Base-by-base conservation (phyloP, 768 basidiomycete species). In the Mycena latifolia region DNA sequence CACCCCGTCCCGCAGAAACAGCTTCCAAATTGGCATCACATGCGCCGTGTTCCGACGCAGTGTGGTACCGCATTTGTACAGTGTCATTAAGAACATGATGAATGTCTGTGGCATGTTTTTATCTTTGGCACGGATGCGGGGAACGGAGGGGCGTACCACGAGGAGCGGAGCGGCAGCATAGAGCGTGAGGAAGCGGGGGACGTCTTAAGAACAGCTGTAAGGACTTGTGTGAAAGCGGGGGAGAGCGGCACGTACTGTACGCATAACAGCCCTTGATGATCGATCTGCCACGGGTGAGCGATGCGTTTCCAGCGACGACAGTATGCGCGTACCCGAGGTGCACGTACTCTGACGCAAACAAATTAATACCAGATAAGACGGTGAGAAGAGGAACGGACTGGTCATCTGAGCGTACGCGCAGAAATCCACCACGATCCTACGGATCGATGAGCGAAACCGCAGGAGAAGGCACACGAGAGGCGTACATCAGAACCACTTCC, bases 381-480 rank as follows among this genome's bases (percentile, higher is more conserved):
- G 18, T 2, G 31, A 39, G 48, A 39, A 3, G 17, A 4, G 35
- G 25, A 43, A 11, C 48, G 6, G 7, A 55, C 61, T 37, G 11
- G 41, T 62, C 61, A 62, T 62, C 17, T 62, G 52, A 3, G 52
- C 61, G n/a, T 62, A 62, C 3, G 61, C 61, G 18, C 54, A 20
- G 24, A 62, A 62, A 46, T 62, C 61, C 20, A 62, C 61, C 9
- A 24, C 45, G 45, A 55, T 29, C 61, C 61, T 62, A n/a, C n/a
- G n/a, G 47, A 25, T 4, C 10, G 35, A 4, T n/a, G 47, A 1
- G 48, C 39, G 17, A n/a, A 29, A 17, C 1, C 10, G 3, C 25
- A 27, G 24, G 2, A 14, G 24, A 20, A 5, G 25, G 24, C n/a
- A 10, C 3, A 47, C 46, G 14, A 11, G 2, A 7, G 24, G n/a